Percentiles rank a stretch among this genome's conserved stretches.
Conservation (phyloP, 495 filamentous ascomycete species). For the Podospora didyma region DNA sequence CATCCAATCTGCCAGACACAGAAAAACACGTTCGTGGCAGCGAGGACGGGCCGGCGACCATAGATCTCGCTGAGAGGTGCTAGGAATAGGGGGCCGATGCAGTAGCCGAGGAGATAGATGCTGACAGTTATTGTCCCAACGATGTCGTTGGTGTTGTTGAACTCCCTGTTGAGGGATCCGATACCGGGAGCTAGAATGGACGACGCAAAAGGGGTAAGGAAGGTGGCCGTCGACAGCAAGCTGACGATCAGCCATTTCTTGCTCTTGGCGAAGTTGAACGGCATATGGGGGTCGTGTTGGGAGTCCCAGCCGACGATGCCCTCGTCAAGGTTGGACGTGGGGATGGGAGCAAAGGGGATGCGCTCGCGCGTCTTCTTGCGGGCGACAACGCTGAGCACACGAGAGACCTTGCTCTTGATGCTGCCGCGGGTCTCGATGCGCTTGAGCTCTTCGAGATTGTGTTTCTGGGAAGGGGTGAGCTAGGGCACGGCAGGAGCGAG, state of each 20-base stretch:
- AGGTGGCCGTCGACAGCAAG: slow-evolving; percentile 44
- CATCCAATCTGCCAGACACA: slow-evolving; percentile 67
- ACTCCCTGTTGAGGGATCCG: slow-evolving; percentile 47
- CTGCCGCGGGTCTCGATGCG: slow-evolving; percentile 17
- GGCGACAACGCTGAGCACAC: slow-evolving; percentile 14
- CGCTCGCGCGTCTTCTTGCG: slow-evolving; percentile 18
- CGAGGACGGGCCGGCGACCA: slow-evolving; percentile 60
- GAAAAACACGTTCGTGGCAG: slow-evolving; percentile 62
- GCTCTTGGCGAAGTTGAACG: slow-evolving; percentile 58
- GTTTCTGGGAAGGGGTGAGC: not conserved
- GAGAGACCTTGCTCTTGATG: slow-evolving; percentile 18
- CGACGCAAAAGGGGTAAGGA: slow-evolving; percentile 60
- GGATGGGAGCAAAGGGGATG: slow-evolving; percentile 28
- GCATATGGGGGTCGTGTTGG: slow-evolving; percentile 66
- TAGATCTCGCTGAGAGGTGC: slow-evolving; percentile 74
- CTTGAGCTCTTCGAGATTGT: slow-evolving; percentile 1
- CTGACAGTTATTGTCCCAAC: slow-evolving; percentile 37
- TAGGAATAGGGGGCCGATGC: slow-evolving; percentile 48
- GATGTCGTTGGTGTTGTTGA: slow-evolving; percentile 38
- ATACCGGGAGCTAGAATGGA: slow-evolving; percentile 64
- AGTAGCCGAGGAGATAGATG: slow-evolving; percentile 43
- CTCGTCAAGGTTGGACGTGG: slow-evolving; percentile 40
- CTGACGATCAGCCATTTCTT: slow-evolving; percentile 70
- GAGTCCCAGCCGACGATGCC: slow-evolving; percentile 57
- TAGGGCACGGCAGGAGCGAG: not conserved